phyloP scores from a whole-genome alignment of 148 eudicot genomes.

The Silene conica region DNA sequence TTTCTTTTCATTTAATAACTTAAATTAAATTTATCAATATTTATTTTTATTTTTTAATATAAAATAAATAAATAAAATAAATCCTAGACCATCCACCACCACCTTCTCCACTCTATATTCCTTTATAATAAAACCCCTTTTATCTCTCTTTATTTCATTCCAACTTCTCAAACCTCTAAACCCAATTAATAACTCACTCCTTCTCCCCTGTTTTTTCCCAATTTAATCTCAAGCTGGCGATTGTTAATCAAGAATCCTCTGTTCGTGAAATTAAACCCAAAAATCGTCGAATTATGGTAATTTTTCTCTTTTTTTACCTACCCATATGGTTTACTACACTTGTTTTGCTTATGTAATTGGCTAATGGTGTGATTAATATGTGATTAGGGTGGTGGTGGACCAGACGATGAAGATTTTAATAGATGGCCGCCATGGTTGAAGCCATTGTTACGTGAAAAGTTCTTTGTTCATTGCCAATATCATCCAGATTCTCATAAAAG shows the following conservation, averaged over 20 bases:
- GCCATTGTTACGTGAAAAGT: constrained; percentile 49
- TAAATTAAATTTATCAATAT: constrained; percentile 6
- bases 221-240: constrained; percentile 60
- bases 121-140: constrained; percentile 18
- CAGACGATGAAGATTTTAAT: constrained; percentile 63
- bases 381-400: constrained; percentile 53
- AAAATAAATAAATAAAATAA: constrained; percentile 4
- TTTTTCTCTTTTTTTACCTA: neutral
- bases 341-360: too few relatives aligned
- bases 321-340: too few relatives aligned
- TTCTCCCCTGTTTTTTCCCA: constrained; percentile 1
- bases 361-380: neutral
- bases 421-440: constrained; percentile 88
- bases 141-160: constrained; percentile 18
- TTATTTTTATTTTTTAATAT: neutral
- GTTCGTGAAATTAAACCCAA: constrained; percentile 76
- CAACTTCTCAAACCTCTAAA: neutral
- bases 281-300: constrained; percentile 75
- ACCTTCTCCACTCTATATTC: constrained; percentile 17
- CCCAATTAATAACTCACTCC: neutral
- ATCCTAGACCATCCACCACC: constrained; percentile 34
- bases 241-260: constrained; percentile 57
- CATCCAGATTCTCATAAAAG: constrained; percentile 82
- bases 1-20: neutral
- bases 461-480: constrained; percentile 64